These are phyloP conservation scores for Mesotaenium endlicherianum DNA, from an alignment of 139 green algal genomes.

Conservation along the genomic window DNA sequence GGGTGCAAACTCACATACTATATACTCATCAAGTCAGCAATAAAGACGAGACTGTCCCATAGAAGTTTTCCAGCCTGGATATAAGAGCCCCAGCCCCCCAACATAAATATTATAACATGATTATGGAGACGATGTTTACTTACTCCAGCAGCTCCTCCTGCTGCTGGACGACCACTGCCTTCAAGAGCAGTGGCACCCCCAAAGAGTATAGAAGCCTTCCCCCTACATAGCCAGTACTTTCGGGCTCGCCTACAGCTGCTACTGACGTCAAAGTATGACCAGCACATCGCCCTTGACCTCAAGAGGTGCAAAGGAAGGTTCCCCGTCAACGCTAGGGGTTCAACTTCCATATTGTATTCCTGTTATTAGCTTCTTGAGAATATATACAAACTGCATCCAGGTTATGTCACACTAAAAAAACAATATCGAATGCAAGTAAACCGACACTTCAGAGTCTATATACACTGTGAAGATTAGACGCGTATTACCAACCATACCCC, in stretches of 20 bases:
- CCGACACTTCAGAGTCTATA: too few relatives aligned
- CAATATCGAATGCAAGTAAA: too few relatives aligned
- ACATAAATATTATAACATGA: too few relatives aligned
- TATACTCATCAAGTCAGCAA: neutral
- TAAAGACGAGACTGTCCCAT: too few relatives aligned
- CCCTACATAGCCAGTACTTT: slow-evolving; percentile 20
- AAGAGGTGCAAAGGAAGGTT: slow-evolving; percentile 12
- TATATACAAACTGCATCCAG: too few relatives aligned
- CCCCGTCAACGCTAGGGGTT: neutral
- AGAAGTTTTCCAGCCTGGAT: too few relatives aligned
- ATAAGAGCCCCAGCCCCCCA: too few relatives aligned
- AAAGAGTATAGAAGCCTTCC: slow-evolving; percentile 44
- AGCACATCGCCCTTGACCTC: neutral
- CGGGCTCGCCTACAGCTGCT: slow-evolving; percentile 37
- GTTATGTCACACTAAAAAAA: too few relatives aligned
- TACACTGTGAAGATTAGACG: too few relatives aligned
- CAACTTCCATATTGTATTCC: slow-evolving; percentile 3
- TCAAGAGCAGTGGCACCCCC: slow-evolving; percentile 45
- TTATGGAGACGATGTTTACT: slow-evolving; percentile 8
- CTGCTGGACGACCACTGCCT: slow-evolving; percentile 22
- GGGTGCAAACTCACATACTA: neutral
- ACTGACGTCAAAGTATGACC: slow-evolving; percentile 46
- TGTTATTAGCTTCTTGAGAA: too few relatives aligned
- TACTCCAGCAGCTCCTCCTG: slow-evolving; percentile 41
- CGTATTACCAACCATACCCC: too few relatives aligned